Percentiles rank a stretch among this genome's conserved stretches.
Evolutionary conservation across 2,329 filamentous ascomycete genomes (phyloP).

Genomic region (Colletotrichum theobromicola): DNA sequence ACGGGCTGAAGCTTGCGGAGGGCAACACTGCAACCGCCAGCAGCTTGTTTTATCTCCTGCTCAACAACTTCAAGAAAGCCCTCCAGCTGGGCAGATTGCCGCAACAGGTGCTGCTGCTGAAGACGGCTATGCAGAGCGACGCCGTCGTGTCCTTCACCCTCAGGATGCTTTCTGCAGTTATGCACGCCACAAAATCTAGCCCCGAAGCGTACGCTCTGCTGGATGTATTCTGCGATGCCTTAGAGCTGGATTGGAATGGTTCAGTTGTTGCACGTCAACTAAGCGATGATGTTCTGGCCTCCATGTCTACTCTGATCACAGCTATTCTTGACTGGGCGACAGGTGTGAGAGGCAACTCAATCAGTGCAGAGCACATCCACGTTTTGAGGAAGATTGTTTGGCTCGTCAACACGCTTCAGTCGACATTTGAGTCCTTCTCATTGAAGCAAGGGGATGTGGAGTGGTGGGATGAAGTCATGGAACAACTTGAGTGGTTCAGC

Average conservation of each 20-base stretch:
- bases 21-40: slow-evolving; percentile 51
- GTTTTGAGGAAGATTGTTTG: slow-evolving; percentile 24
- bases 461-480: slow-evolving; percentile 12
- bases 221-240: slow-evolving; percentile 53
- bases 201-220: slow-evolving; percentile 51
- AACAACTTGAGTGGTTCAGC: background rate
- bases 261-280: slow-evolving; percentile 43
- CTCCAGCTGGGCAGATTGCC: slow-evolving; percentile 53
- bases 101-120: slow-evolving; percentile 51
- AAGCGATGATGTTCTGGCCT: slow-evolving; percentile 33
- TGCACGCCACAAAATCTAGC: slow-evolving; percentile 41
- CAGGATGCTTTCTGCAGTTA: slow-evolving; percentile 60
- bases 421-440: slow-evolving; percentile 21
- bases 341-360: background rate
- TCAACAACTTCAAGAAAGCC: slow-evolving; percentile 62
- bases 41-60: slow-evolving; percentile 62
- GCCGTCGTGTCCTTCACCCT: slow-evolving; percentile 54
- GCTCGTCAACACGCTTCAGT: slow-evolving; percentile 23
- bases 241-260: slow-evolving; percentile 40
- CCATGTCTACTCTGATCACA: slow-evolving; percentile 27
- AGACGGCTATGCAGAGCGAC: slow-evolving; percentile 51
- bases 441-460: background rate
- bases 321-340: slow-evolving; percentile 28
- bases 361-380: slow-evolving; percentile 27
- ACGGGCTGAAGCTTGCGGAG: slow-evolving; percentile 59